phyloP scores from a whole-genome alignment of 306 rosid species.

The Dalbergia cochinchinensis region DNA sequence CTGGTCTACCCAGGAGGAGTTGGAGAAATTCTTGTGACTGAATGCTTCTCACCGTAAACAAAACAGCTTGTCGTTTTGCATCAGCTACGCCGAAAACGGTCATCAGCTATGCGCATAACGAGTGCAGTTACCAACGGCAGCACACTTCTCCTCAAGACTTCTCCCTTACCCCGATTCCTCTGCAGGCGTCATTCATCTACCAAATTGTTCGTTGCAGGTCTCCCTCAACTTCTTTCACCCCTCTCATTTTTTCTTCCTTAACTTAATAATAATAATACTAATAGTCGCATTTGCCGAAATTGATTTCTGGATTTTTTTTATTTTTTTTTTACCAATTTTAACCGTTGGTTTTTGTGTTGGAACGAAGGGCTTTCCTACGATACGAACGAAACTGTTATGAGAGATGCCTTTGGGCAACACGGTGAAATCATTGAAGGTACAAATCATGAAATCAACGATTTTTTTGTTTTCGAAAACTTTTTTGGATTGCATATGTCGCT shows the following conservation, averaged over 20 bases:
- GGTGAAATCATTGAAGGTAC: constrained; percentile 76
- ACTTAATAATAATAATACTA: neutral
- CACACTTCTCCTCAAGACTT: constrained; percentile 32
- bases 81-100: neutral
- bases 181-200: constrained; percentile 45
- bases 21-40: no score
- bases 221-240: neutral
- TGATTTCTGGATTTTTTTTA: neutral
- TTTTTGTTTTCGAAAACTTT: neutral
- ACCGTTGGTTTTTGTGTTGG: constrained; percentile 2
- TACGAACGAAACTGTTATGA: constrained; percentile 71
- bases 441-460: neutral
- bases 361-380: constrained; percentile 68
- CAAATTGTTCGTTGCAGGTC: constrained; percentile 70
- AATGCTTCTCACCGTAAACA: no score
- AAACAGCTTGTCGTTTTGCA: neutral
- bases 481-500: no score
- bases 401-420: constrained; percentile 60
- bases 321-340: neutral
- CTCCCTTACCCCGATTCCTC: constrained; percentile 37
- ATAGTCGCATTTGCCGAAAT: neutral
- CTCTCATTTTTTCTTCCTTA: neutral
- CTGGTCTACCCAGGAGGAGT: no score
- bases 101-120: constrained; percentile 34
- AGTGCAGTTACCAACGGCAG: constrained; percentile 39